These are phyloP conservation scores for Penicillium griseofulvum DNA, from an alignment of 2,329 filamentous ascomycete species.

Conservation along the genomic window DNA sequence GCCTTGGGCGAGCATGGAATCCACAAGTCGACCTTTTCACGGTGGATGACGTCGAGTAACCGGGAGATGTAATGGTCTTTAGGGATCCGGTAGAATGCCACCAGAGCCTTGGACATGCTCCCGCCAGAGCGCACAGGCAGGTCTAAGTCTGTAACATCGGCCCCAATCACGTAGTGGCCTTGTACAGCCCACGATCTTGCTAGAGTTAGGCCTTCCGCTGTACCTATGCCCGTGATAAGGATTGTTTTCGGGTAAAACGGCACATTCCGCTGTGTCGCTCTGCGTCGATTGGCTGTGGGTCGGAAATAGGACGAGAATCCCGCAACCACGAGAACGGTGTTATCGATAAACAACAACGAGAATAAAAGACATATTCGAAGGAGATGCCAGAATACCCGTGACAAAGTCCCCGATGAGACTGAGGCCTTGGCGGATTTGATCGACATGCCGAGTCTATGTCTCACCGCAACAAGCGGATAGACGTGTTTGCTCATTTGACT, in stretches of 20 bases:
- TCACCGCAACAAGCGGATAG: constrained; percentile 16
- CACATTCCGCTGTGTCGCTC: constrained; percentile 26
- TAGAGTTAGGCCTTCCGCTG: constrained; percentile 67
- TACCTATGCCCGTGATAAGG: constrained; percentile 70
- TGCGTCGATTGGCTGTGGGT: constrained; percentile 17
- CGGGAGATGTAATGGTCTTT: constrained; percentile 54
- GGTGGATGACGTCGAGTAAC: constrained; percentile 58
- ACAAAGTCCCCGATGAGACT: constrained; percentile 7
- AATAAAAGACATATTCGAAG: constrained; percentile 28
- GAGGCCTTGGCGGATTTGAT: constrained; percentile 13
- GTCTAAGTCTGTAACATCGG: constrained; percentile 57
- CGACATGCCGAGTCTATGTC: constrained; percentile 9
- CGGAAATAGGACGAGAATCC: constrained; percentile 30
- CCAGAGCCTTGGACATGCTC: constrained; percentile 58
- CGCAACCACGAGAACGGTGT: constrained; percentile 41
- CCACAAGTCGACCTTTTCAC: constrained; percentile 67
- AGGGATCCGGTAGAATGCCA: constrained; percentile 53
- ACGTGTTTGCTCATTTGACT: neutral
- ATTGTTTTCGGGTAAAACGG: constrained; percentile 54
- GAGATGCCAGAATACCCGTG: constrained; percentile 23
- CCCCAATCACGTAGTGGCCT: constrained; percentile 69
- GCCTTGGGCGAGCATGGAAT: constrained; percentile 69
- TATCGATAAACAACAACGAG: constrained; percentile 50
- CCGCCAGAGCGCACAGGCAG: constrained; percentile 51
- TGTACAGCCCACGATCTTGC: constrained; percentile 63